Percentiles rank a stretch among this genome's conserved stretches.
Evolutionary conservation across 352 stramenopile species (phyloP).

Genomic region (Plasmopara viticola): DNA sequence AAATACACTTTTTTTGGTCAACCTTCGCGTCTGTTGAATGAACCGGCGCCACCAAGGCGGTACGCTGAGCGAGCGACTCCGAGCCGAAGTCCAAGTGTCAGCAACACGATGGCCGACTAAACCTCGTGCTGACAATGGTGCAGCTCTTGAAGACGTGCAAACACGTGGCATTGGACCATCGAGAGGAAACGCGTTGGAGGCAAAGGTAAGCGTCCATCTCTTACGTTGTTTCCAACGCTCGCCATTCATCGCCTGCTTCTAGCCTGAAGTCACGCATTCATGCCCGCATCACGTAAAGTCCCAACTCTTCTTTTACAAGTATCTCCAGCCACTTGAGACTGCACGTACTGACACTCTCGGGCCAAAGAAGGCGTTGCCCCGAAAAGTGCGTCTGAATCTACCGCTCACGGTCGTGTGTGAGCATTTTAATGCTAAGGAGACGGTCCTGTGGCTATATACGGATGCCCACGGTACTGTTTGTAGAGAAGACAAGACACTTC

Average conservation of each 20-base stretch:
- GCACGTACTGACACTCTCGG: neutral
- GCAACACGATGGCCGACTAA: slow-evolving; percentile 13
- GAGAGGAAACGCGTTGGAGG: neutral
- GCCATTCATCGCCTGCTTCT: neutral
- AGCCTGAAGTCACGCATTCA: neutral
- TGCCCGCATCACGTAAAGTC: slow-evolving; percentile 39
- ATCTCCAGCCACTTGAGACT: slow-evolving; percentile 51
- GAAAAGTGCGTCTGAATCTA: slow-evolving; percentile 49
- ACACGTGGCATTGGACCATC: neutral
- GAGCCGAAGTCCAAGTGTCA: slow-evolving; percentile 39
- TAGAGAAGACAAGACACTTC: slow-evolving; percentile 35
- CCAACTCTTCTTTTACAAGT: slow-evolving; percentile 80
- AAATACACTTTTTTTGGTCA: neutral
- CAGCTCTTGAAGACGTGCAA: neutral
- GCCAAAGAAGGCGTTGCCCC: slow-evolving; percentile 6
- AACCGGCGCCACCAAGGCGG: slow-evolving; percentile 16
- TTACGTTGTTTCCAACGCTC: neutral
- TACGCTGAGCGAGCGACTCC: slow-evolving; percentile 45
- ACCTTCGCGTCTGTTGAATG: slow-evolving; percentile 8
- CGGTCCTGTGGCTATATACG: slow-evolving; percentile 53
- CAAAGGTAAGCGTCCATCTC: neutral
- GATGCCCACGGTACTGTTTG: slow-evolving; percentile 42
- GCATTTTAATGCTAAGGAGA: slow-evolving; percentile 39
- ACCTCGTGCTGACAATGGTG: slow-evolving; percentile 2
- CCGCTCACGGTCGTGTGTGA: slow-evolving; percentile 61